Conservation (phyloP, 1,284 basidiomycete genomes). For the Malassezia dermatis region DNA sequence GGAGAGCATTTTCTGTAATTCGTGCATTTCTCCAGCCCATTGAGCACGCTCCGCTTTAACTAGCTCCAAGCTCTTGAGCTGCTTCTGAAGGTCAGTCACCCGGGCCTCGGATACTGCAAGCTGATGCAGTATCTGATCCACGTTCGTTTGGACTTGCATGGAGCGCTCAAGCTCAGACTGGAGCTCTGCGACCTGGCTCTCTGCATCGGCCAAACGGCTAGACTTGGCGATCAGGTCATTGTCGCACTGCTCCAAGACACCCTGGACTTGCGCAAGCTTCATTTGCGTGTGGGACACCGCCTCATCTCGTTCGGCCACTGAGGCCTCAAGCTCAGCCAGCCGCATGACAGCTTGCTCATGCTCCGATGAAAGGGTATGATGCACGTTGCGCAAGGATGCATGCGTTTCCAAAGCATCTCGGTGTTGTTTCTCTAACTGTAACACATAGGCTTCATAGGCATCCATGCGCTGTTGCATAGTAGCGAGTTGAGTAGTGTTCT, state of each 20-base stretch:
- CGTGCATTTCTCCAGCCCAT: conserved; percentile 6
- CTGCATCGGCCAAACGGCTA: neutral
- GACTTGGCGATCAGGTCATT: neutral
- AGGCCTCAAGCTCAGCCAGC: neutral
- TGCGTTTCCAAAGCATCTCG: neutral
- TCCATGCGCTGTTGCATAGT: neutral
- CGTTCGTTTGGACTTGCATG: conserved; percentile 7
- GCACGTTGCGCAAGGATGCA: neutral
- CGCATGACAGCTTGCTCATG: neutral
- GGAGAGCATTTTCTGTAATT: conserved; percentile 13
- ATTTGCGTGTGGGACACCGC: neutral
- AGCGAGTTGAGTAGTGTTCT: neutral
- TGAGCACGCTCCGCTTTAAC: conserved; percentile 3
- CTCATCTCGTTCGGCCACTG: neutral
- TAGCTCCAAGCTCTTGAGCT: conserved; percentile 3
- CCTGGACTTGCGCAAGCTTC: neutral
- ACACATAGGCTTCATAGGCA: neutral
- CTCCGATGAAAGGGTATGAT: neutral
- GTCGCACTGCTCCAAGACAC: neutral
- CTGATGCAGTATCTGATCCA: conserved; percentile 5
- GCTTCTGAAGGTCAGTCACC: conserved; percentile 4
- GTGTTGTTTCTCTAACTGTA: neutral
- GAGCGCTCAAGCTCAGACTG: conserved; percentile 14
- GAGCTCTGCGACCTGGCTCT: conserved; percentile 12
- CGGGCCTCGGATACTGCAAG: neutral